Base-by-base conservation (phyloP, 441 rosid species). In the Jatropha multifida region DNA sequence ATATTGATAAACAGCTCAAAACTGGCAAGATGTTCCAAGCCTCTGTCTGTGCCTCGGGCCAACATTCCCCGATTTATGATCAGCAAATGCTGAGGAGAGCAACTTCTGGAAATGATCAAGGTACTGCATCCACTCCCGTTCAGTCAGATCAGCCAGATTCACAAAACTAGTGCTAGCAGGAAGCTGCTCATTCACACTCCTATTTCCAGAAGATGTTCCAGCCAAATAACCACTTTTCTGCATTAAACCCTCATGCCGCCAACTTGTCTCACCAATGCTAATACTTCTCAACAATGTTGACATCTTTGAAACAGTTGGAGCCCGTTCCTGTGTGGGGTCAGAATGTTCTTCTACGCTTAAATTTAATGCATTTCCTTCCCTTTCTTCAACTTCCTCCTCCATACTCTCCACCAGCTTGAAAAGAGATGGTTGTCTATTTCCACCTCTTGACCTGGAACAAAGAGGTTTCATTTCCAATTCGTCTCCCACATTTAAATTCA, bases 1-100 rank as follows among this genome's bases (percentile, higher is more conserved):
- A 32, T 46, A 64, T 64, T 48, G 26, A 58, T 62, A 20, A 55
- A 26, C 6, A 7, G 18, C 52, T 80, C 89, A 92, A 89, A 94
- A 92, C 87, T 86, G 95, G 92, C 97, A 92, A 2, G 98, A 94
- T 65, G 97, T 89, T 46, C 97, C 98, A 15, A 94, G 91, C 88
- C 97, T 92, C 87, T 80, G 97, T 68, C 85, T 88, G 84, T 85
- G 92, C 80, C 86, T 90, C 85, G 84, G 90, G 56, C 91, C 90
- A 65, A 83, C 37, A 26, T 83, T 86, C 13, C 85, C 77, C 0
- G 85, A 86, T 80, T 87, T 88, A 32, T 88, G 88, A 41, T 82
- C 85, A 0, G 74, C 88, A 26, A 92, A 88, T 71, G 91, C 96
- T 3, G 90, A 91, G 62, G 55, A 59, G 42, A 92, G 91, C 64